Evolutionary conservation across 169 alveolate genomes (phyloP).

Genomic region (Plasmodium yoelii): DNA sequence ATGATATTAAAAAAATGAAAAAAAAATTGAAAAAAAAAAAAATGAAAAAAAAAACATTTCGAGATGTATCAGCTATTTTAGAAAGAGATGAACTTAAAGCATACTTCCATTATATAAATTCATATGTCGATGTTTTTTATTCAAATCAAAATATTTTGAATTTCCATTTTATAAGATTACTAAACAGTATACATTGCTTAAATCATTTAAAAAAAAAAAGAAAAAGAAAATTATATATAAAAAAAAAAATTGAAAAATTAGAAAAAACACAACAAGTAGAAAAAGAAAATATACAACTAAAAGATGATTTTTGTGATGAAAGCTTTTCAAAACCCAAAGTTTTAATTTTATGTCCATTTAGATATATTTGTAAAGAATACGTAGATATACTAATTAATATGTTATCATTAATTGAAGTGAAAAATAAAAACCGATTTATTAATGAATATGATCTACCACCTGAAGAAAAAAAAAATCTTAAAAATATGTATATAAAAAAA

Average conservation of each 20-base stretch:
- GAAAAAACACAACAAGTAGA: slow-evolving; percentile 43
- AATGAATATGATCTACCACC: slow-evolving; percentile 80
- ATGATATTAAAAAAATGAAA: background rate
- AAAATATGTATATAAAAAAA: slow-evolving; percentile 75
- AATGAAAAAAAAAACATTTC: slow-evolving; percentile 10
- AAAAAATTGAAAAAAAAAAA: too few species aligned
- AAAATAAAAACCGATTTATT: slow-evolving; percentile 80
- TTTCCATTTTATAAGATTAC: slow-evolving; percentile 43
- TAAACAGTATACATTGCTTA: slow-evolving; percentile 31
- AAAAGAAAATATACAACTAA: slow-evolving; percentile 33
- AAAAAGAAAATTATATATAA: slow-evolving; percentile 62
- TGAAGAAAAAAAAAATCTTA: slow-evolving; percentile 78
- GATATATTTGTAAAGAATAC: slow-evolving; percentile 74
- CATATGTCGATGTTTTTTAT: slow-evolving; percentile 78
- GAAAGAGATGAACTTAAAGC: slow-evolving; percentile 54
- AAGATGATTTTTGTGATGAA: slow-evolving; percentile 78
- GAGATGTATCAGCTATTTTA: slow-evolving; percentile 12
- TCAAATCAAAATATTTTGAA: slow-evolving; percentile 55
- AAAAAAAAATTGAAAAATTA: slow-evolving; percentile 56
- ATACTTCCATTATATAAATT: slow-evolving; percentile 74
- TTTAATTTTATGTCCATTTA: slow-evolving; percentile 77
- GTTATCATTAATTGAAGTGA: slow-evolving; percentile 64
- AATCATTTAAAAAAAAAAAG: slow-evolving; percentile 58
- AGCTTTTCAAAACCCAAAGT: slow-evolving; percentile 79
- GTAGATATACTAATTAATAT: slow-evolving; percentile 70